phyloP scores from a whole-genome alignment of 1,284 basidiomycete species.

The Trichosporon ovoides region DNA sequence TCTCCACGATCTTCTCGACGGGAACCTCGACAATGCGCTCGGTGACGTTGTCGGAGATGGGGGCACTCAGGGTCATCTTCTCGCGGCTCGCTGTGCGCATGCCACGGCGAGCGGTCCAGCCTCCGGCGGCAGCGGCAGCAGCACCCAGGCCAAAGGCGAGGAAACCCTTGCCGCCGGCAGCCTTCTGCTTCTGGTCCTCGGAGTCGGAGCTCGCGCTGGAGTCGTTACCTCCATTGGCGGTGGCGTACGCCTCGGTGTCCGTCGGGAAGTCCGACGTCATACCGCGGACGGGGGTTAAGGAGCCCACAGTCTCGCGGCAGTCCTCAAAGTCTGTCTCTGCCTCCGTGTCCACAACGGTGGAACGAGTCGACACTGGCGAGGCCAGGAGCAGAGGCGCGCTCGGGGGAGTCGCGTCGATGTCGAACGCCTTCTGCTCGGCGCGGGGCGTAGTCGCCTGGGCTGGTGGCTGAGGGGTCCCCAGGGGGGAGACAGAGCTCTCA shows the following conservation, averaged over 20 bases:
- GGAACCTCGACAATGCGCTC: slow-evolving; percentile 42
- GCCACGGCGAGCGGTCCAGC: slow-evolving; percentile 28
- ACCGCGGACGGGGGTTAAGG: slow-evolving; percentile 57
- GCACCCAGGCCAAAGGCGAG: slow-evolving; percentile 14
- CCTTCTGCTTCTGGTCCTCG: slow-evolving; percentile 45
- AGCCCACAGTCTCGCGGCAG: slow-evolving; percentile 65
- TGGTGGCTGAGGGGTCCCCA: background rate
- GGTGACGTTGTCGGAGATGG: slow-evolving; percentile 44
- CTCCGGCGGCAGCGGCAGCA: slow-evolving; percentile 24
- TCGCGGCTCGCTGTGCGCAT: slow-evolving; percentile 13
- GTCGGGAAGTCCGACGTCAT: slow-evolving; percentile 59
- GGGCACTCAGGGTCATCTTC: background rate
- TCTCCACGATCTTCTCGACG: slow-evolving; percentile 38
- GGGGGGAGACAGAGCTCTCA: slow-evolving; percentile 10
- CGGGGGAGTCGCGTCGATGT: slow-evolving; percentile 32
- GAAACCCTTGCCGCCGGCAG: slow-evolving; percentile 2
- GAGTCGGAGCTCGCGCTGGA: slow-evolving; percentile 56
- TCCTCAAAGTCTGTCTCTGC: slow-evolving; percentile 71
- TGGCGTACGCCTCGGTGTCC: slow-evolving; percentile 41
- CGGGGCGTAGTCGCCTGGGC: background rate
- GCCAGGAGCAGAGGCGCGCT: slow-evolving; percentile 31
- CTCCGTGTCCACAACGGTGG: slow-evolving; percentile 50
- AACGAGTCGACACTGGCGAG: slow-evolving; percentile 24
- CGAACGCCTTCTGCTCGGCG: slow-evolving; percentile 3
- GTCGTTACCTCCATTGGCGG: slow-evolving; percentile 31